Conservation (phyloP, 2,329 filamentous ascomycete species). For the Talaromyces sp. region DNA sequence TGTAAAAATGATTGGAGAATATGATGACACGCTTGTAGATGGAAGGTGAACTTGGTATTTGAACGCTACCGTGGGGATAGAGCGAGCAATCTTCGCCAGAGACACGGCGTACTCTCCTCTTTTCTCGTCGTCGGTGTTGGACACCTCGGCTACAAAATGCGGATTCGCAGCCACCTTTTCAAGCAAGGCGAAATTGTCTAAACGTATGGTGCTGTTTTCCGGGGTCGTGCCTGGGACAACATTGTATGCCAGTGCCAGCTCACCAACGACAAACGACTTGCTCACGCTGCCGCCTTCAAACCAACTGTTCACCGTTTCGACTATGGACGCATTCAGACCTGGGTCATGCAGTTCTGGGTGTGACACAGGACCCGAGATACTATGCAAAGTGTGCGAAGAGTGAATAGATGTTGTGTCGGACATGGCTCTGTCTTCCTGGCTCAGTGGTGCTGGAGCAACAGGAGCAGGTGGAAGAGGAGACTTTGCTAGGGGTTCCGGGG, state of each 20-base stretch:
- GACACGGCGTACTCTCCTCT: conserved; percentile 78
- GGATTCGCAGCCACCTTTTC: conserved; percentile 93
- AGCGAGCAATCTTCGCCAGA: conserved; percentile 64
- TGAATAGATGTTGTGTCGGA: conserved; percentile 91
- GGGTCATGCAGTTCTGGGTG: conserved; percentile 77
- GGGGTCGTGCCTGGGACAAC: conserved; percentile 23
- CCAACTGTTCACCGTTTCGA: conserved; percentile 83
- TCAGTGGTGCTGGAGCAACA: conserved; percentile 34
- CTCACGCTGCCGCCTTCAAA: conserved; percentile 72
- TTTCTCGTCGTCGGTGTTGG: conserved; percentile 47
- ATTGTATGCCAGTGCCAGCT: conserved; percentile 85
- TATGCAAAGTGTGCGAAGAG: conserved; percentile 75
- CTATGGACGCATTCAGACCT: conserved; percentile 81
- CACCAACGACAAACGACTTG: conserved; percentile 72
- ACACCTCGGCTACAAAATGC: conserved; percentile 72
- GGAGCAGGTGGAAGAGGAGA: conserved; percentile 23
- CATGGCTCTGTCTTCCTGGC: conserved; percentile 60
- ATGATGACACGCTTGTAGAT: conserved; percentile 48
- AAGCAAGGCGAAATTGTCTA: conserved; percentile 82
- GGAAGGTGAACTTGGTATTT: conserved; percentile 85
- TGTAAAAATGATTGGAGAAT: conserved; percentile 69
- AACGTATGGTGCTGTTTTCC: conserved; percentile 60
- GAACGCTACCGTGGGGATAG: conserved; percentile 68
- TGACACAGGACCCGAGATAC: conserved; percentile 61
- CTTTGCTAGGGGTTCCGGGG: background rate